phyloP scores from a whole-genome alignment of 2,329 filamentous ascomycete genomes.

The Emergomyces africanus region DNA sequence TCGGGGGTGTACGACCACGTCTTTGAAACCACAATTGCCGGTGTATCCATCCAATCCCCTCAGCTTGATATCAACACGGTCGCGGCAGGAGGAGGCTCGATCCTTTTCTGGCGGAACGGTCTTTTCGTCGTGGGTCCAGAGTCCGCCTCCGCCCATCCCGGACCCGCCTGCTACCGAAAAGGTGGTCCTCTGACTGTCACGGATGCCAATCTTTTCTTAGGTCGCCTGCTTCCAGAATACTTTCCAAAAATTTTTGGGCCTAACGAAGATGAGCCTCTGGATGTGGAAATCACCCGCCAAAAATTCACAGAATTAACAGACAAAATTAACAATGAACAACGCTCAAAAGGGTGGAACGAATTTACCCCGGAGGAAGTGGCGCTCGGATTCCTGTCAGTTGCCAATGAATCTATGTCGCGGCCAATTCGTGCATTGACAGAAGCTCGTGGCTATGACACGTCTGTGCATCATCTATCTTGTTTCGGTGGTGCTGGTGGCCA shows the following conservation, averaged over 20 bases:
- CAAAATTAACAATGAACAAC: conserved; percentile 59
- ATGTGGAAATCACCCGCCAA: conserved; percentile 60
- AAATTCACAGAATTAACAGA: conserved; percentile 64
- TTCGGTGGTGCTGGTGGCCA: conserved; percentile 90
- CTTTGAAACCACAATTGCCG: conserved; percentile 85
- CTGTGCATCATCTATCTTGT: conserved; percentile 77
- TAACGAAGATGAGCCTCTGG: conserved; percentile 71
- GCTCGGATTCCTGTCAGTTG: conserved; percentile 30
- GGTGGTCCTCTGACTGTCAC: conserved; percentile 84
- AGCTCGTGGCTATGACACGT: conserved; percentile 83
- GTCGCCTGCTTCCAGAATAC: conserved; percentile 76
- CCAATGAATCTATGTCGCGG: conserved; percentile 38
- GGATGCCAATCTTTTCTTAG: conserved; percentile 80
- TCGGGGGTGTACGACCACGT: conserved; percentile 84
- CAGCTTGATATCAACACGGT: conserved; percentile 94
- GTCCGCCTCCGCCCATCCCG: conserved; percentile 80
- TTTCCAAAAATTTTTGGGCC: conserved; percentile 94
- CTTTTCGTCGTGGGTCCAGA: conserved; percentile 88
- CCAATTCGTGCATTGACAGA: conserved; percentile 86
- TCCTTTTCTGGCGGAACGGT: conserved; percentile 75
- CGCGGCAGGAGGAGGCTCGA: conserved; percentile 60
- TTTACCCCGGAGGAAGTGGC: conserved; percentile 58
- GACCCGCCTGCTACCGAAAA: conserved; percentile 85
- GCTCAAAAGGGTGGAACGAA: conserved; percentile 34
- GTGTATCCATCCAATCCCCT: conserved; percentile 85